phyloP scores from a whole-genome alignment of 768 basidiomycete genomes.

The Glaciozyma martinii region DNA sequence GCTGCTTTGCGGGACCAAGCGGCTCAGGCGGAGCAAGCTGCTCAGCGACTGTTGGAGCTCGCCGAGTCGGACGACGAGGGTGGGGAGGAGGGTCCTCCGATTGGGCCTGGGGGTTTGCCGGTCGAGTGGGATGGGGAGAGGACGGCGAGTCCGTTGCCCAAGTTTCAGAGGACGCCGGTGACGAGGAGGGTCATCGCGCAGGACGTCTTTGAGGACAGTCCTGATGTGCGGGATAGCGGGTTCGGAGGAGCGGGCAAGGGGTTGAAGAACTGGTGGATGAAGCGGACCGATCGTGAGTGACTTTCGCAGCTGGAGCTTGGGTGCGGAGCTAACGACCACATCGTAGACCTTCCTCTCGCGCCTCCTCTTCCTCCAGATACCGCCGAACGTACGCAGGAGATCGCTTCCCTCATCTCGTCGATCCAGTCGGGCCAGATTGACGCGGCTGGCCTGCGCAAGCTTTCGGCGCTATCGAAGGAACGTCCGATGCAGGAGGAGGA shows the following conservation, averaged over 20 bases:
- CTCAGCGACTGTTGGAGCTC: conserved; percentile 74
- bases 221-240: conserved; percentile 10
- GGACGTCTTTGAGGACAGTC: conserved; percentile 23
- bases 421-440: conserved; percentile 3
- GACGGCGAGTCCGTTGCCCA: not conserved
- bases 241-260: not conserved
- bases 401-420: conserved; percentile 1
- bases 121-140: not conserved
- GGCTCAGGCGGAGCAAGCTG: conserved; percentile 87
- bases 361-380: conserved; percentile 5
- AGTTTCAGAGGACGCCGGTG: conserved; percentile 10
- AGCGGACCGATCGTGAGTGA: conserved; percentile 7
- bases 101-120: not conserved
- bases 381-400: not conserved
- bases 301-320: not conserved
- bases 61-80: conserved; percentile 60
- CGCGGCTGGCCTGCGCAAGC: not conserved
- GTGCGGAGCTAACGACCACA: not conserved
- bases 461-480: conserved; percentile 19
- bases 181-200: not conserved
- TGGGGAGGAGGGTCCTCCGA: not conserved
- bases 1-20: conserved; percentile 79
- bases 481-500: conserved; percentile 32
- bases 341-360: not conserved
- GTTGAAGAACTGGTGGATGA: conserved; percentile 19